Evolutionary conservation across 2,329 filamentous ascomycete genomes (phyloP).

Genomic region (Cladosporium halotolerans): DNA sequence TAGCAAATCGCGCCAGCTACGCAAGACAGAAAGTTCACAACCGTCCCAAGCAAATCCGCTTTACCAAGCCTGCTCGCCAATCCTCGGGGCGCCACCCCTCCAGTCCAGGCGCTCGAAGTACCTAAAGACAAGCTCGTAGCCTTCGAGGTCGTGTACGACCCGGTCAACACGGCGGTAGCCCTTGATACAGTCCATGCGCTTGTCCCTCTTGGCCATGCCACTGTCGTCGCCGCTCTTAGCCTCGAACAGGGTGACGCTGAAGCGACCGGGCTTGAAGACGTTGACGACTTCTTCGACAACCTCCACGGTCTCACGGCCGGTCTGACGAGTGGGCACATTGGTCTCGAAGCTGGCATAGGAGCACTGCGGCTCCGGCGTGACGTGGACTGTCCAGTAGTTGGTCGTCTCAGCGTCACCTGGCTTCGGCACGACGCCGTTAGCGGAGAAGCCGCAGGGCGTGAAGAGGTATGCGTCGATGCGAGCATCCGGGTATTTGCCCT

Average conservation of each 20-base stretch:
- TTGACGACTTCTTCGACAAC: slow-evolving; percentile 88
- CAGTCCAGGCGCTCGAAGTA: slow-evolving; percentile 92
- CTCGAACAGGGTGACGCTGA: slow-evolving; percentile 95
- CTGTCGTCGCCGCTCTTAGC: slow-evolving; percentile 57
- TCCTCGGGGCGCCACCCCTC: slow-evolving; percentile 57
- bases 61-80: slow-evolving; percentile 46
- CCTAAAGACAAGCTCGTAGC: slow-evolving; percentile 92
- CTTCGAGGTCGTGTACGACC: slow-evolving; percentile 95
- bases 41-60: no score
- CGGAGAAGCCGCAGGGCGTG: slow-evolving; percentile 92
- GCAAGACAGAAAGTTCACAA: no score
- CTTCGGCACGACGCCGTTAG: slow-evolving; percentile 88
- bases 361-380: slow-evolving; percentile 93
- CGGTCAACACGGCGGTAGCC: slow-evolving; percentile 88
- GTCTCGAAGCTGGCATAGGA: slow-evolving; percentile 98
- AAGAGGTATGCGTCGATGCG: slow-evolving; percentile 95
- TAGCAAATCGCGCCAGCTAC: no score
- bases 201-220: slow-evolving; percentile 37
- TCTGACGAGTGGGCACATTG: slow-evolving; percentile 86
- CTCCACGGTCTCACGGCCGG: slow-evolving; percentile 79
- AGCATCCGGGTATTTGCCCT: slow-evolving; percentile 80
- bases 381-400: slow-evolving; percentile 98
- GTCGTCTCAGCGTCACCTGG: slow-evolving; percentile 47
- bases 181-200: slow-evolving; percentile 66
- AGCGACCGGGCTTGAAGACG: slow-evolving; percentile 96